A percentile compares a stretch with the other conserved stretches of the same genome.
Conservation (phyloP, 139 green algal species). For the Chlorella sorokiniana region DNA sequence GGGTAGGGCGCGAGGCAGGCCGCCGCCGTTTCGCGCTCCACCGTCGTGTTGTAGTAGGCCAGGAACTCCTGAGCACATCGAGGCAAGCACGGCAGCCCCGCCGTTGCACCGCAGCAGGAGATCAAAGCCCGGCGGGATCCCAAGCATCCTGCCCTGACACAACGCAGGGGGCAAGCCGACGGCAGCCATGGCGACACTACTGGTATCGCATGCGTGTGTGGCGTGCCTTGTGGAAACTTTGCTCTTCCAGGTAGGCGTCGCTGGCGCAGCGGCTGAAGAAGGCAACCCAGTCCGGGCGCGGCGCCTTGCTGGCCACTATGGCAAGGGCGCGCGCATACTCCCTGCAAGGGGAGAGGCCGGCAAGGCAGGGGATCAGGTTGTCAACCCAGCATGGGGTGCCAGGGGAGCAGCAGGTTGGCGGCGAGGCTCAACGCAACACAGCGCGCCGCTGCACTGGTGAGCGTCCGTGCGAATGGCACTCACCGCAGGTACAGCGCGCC, state of each 20-base stretch:
- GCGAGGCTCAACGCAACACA: too few relatives aligned
- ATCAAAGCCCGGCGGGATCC: too few relatives aligned
- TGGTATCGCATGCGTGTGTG: too few relatives aligned
- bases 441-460: background rate
- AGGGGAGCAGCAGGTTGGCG: background rate
- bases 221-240: background rate
- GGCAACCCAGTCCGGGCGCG: background rate
- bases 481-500: slow-evolving; percentile 20
- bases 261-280: background rate
- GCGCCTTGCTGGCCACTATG: slow-evolving; percentile 14
- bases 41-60: background rate
- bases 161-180: too few relatives aligned
- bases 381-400: background rate
- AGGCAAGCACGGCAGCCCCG: too few relatives aligned
- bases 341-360: background rate
- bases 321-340: slow-evolving; percentile 19
- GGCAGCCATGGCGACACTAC: too few relatives aligned
- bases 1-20: background rate
- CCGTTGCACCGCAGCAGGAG: too few relatives aligned
- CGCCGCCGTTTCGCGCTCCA: background rate
- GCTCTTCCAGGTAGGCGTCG: slow-evolving; percentile 2
- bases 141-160: too few relatives aligned
- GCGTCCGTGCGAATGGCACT: background rate
- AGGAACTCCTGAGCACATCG: slow-evolving; percentile 1
- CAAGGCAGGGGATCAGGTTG: background rate